A percentile compares a stretch with the other conserved stretches of the same genome.
Conservation (phyloP, 2,329 filamentous ascomycete genomes). For the Xylariaceae sp. region DNA sequence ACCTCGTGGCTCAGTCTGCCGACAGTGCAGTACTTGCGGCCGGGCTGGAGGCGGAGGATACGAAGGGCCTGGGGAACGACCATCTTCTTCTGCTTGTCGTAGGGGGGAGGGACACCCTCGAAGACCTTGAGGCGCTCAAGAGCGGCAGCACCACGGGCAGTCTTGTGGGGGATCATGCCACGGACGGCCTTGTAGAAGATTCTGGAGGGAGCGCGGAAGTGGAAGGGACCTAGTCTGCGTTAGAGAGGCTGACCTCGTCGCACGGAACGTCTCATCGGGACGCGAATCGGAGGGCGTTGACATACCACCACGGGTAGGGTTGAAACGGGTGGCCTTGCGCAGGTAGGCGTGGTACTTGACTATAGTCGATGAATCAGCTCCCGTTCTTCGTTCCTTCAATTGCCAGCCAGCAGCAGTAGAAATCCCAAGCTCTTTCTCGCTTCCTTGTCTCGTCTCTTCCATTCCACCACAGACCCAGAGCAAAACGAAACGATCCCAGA, state of each 20-base stretch:
- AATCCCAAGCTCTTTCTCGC: conserved; percentile 15
- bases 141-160: conserved; percentile 90
- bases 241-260: conserved; percentile 24
- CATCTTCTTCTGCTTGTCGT: conserved; percentile 99
- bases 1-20: conserved; percentile 97
- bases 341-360: conserved; percentile 99
- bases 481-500: background rate
- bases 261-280: conserved; percentile 14
- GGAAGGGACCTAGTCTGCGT: conserved; percentile 76
- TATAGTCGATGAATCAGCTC: conserved; percentile 53
- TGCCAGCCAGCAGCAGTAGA: background rate
- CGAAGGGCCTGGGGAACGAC: conserved; percentile 97
- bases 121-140: conserved; percentile 99
- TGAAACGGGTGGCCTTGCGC: conserved; percentile 99
- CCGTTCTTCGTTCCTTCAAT: conserved; percentile 9
- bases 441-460: background rate
- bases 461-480: background rate
- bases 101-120: conserved; percentile 97
- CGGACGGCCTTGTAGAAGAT: conserved; percentile 99
- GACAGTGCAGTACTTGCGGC: conserved; percentile 99
- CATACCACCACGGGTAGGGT: conserved; percentile 96
- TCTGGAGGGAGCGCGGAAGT: conserved; percentile 97
- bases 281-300: conserved; percentile 24
- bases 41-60: conserved; percentile 93
- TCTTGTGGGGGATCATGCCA: conserved; percentile 99